Evolutionary conservation across 2,329 filamentous ascomycete species (phyloP).

Genomic region (Emydomyces testavorans): DNA sequence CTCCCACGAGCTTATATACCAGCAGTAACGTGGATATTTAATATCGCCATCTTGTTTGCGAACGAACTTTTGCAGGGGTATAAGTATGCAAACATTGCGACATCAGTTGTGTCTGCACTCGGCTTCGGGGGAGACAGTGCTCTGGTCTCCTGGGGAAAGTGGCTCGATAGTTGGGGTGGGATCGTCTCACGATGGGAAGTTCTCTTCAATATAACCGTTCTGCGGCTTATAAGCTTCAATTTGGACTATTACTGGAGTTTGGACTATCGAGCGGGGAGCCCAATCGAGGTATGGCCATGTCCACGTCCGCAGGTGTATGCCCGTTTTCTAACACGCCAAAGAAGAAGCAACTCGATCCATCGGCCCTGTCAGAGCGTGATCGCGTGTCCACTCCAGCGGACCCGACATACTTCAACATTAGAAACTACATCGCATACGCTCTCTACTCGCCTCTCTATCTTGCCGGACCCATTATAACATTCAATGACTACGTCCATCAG

Average conservation of each 20-base stretch:
- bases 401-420: slow-evolving; percentile 58
- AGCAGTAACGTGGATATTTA: slow-evolving; percentile 75
- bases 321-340: slow-evolving; percentile 40
- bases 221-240: slow-evolving; percentile 92
- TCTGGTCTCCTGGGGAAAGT: slow-evolving; percentile 52
- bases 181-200: slow-evolving; percentile 89
- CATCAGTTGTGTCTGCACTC: slow-evolving; percentile 37
- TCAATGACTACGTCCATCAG: slow-evolving; percentile 95
- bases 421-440: slow-evolving; percentile 79
- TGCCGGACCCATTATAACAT: slow-evolving; percentile 84
- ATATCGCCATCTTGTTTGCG: slow-evolving; percentile 70
- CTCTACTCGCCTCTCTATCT: slow-evolving; percentile 91
- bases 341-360: slow-evolving; percentile 98
- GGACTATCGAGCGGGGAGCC: slow-evolving; percentile 50
- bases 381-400: slow-evolving; percentile 66
- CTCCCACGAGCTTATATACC: slow-evolving; percentile 63
- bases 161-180: slow-evolving; percentile 68
- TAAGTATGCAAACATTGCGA: slow-evolving; percentile 52
- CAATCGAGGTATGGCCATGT: slow-evolving; percentile 60
- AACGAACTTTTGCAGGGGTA: slow-evolving; percentile 81
- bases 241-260: slow-evolving; percentile 92
- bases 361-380: slow-evolving; percentile 77
- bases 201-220: slow-evolving; percentile 90
- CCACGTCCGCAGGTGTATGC: slow-evolving; percentile 1
- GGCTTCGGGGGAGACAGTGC: slow-evolving; percentile 34